A percentile compares a stretch with the other conserved stretches of the same genome.
Conservation (phyloP, 2,329 filamentous ascomycete species). For the Fusarium sp. region DNA sequence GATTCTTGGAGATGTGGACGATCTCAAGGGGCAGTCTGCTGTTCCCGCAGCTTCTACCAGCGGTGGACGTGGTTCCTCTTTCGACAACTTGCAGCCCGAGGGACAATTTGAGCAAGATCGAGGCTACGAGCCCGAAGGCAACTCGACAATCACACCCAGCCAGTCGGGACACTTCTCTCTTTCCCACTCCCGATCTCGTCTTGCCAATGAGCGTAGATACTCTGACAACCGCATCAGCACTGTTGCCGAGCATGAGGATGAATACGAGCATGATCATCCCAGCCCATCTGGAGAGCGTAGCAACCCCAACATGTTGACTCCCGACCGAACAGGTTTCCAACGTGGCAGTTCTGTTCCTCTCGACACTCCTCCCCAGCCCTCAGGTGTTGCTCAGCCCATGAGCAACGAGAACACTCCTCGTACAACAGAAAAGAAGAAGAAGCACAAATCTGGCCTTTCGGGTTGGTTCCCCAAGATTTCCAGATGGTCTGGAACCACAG, state of each 20-base stretch:
- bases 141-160: slow-evolving; percentile 74
- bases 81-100: slow-evolving; percentile 74
- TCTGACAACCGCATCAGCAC: slow-evolving; percentile 90
- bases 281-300: slow-evolving; percentile 56
- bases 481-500: slow-evolving; percentile 96
- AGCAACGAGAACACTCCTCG: slow-evolving; percentile 84
- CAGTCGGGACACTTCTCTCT: slow-evolving; percentile 82
- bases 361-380: slow-evolving; percentile 69
- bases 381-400: slow-evolving; percentile 54
- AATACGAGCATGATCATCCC: slow-evolving; percentile 68
- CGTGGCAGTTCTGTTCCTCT: slow-evolving; percentile 67
- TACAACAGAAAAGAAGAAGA: slow-evolving; percentile 80
- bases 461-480: slow-evolving; percentile 91
- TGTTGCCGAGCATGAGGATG: slow-evolving; percentile 85
- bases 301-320: slow-evolving; percentile 70
- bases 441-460: slow-evolving; percentile 89
- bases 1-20: slow-evolving; percentile 91
- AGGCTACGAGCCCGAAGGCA: slow-evolving; percentile 88
- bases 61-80: slow-evolving; percentile 71
- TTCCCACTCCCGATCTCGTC: slow-evolving; percentile 61
- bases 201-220: slow-evolving; percentile 66
- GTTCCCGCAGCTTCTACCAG: slow-evolving; percentile 54
- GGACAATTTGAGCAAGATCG: slow-evolving; percentile 75
- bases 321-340: slow-evolving; percentile 63
- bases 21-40: slow-evolving; percentile 73